phyloP scores from a whole-genome alignment of 208 protist genomes.

The Acanthamoeba sp. region DNA sequence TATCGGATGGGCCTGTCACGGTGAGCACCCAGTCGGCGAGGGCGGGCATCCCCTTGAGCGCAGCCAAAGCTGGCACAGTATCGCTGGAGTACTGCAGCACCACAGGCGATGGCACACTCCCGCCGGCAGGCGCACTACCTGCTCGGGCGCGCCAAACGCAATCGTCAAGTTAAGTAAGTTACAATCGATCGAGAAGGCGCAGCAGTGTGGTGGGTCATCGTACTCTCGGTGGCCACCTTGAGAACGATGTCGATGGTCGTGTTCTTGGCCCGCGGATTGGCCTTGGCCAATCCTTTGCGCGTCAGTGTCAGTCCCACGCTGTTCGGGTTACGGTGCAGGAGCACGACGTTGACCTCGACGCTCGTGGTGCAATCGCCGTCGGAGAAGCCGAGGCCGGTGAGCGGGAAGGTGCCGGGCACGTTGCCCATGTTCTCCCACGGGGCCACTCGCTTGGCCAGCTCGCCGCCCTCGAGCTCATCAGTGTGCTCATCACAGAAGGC shows the following conservation, averaged over 20 bases:
- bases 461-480: conserved; percentile 44
- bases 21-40: conserved; percentile 45
- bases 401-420: conserved; percentile 25
- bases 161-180: no score
- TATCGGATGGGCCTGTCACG: neutral
- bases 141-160: no score
- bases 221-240: neutral
- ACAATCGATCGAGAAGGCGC: no score
- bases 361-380: conserved; percentile 45
- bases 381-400: conserved; percentile 19
- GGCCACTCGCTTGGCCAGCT: neutral
- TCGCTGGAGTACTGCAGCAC: conserved; percentile 1
- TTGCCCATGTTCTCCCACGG: conserved; percentile 34
- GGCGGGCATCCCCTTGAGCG: conserved; percentile 12
- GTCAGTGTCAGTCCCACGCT: neutral
- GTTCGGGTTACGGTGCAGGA: neutral
- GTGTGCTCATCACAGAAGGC: conserved; percentile 53
- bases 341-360: neutral
- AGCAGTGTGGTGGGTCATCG: no score
- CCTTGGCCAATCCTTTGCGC: neutral
- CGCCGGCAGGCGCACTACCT: neutral
- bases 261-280: conserved; percentile 50
- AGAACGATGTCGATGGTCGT: neutral
- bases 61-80: neutral
- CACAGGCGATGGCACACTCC: neutral